Evolutionary conservation across 164 flowering plant species (phyloP), one percentile per base, ranked within the genome.

Genomic region (Litsea cubeba): DNA sequence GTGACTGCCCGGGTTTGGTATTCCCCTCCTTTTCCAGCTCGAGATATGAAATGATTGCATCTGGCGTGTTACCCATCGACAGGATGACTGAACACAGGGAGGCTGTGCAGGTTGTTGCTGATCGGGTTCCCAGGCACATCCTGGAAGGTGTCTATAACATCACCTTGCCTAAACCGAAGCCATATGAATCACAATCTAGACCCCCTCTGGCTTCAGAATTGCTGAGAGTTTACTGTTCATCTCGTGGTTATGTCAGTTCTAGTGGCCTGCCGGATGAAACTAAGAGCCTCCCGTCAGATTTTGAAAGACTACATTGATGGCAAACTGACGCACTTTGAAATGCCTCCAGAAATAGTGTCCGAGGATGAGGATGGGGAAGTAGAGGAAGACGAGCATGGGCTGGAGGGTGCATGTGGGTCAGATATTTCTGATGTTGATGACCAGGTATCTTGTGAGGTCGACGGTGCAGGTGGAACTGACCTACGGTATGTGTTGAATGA

Each of bases 181-280:
- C 97, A 5, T 89, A 93, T 75, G 99, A 95, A 74, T 78, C 84
- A 1, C 97, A 93, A 74, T 72, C 85, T 68, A 87, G 97, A 26
- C 91, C 97, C 3, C 98, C 99, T 74, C 74, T 84, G 66, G 90
- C 98, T 50, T 73, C 90, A 11, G 98, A 95, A 76, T 73, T 95
- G 58, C 70, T 95, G 79, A 87, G 91, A 77, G 79, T 88, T 50
- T 95, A 85, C 71, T 95, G 99, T 79, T 82, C 90, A 22, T 95
- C 99, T 54, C 97, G 98, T 69, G 95, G 97, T 8, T 84, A 90
- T 76, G 95, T 94, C 67, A 90, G 85, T 60, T 86, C 99, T 1
- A 88, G 94, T 81, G 99, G 99, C 28, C 81, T 91, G 74, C 98
- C 99, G 1, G 97, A 95, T 85, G 99, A 93, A 85, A 92, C 97